Percentiles rank a stretch among this genome's conserved stretches.
Evolutionary conservation across 2,329 filamentous ascomycete genomes (phyloP).

Genomic region (Harringtonia lauricola): DNA sequence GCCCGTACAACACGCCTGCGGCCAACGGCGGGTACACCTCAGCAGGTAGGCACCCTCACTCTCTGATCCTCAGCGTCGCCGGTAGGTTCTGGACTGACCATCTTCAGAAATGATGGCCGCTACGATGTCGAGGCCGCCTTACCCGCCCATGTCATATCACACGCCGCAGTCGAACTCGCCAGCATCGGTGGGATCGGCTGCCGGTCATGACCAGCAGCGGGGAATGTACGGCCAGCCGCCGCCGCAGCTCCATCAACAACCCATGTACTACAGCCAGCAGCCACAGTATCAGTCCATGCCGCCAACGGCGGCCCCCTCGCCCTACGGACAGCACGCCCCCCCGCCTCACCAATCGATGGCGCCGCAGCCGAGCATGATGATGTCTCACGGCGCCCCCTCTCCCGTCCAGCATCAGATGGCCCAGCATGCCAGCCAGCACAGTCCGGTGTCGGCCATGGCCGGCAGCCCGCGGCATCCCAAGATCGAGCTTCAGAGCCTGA

Average conservation of each 20-base stretch:
- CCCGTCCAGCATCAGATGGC: conserved; percentile 41
- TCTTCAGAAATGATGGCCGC: conserved; percentile 57
- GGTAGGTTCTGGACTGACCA: conserved; percentile 20
- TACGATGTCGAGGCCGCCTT: conserved; percentile 63
- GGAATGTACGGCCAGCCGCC: conserved; percentile 73
- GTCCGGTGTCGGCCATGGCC: conserved; percentile 43
- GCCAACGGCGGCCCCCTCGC: conserved; percentile 46
- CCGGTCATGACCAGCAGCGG: conserved; percentile 80
- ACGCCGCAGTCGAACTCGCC: conserved; percentile 93
- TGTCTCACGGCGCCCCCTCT: conserved; percentile 44
- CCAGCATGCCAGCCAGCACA: conserved; percentile 48
- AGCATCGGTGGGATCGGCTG: conserved; percentile 81
- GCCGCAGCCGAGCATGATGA: conserved; percentile 55
- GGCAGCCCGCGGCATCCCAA: conserved; percentile 51
- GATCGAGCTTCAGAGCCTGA: conserved; percentile 47
- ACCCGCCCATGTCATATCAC: conserved; percentile 84
- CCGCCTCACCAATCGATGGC: conserved; percentile 48
- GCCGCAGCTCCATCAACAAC: conserved; percentile 65
- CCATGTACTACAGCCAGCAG: conserved; percentile 65
- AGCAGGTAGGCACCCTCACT: conserved; percentile 66
- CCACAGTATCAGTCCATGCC: conserved; percentile 57
- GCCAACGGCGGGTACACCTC: conserved; percentile 76
- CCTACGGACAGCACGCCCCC: conserved; percentile 48
- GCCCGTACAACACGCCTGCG: conserved; percentile 73
- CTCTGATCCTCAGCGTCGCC: no score